Conservation (phyloP, 495 filamentous ascomycete genomes). For the Penicillium odoratum region DNA sequence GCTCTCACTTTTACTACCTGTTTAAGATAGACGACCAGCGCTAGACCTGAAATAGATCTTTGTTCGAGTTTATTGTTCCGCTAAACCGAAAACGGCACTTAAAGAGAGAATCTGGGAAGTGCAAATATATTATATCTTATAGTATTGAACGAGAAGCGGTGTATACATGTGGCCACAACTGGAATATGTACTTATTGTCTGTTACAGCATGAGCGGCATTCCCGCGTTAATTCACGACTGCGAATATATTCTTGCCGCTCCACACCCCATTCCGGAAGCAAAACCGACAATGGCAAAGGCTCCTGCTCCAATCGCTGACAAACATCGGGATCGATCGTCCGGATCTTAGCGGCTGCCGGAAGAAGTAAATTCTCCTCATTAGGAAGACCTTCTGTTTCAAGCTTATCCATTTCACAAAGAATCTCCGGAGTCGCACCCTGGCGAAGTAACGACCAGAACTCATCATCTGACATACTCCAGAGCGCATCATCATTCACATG, state of each 20-base stretch:
- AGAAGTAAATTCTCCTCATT: constrained; percentile 29
- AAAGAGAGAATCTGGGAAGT: too few relatives aligned
- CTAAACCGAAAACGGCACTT: not conserved
- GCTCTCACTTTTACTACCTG: not conserved
- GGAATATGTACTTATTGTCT: too few relatives aligned
- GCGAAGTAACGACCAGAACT: constrained; percentile 38
- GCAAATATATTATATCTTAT: too few relatives aligned
- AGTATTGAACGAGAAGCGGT: too few relatives aligned
- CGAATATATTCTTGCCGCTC: constrained; percentile 37
- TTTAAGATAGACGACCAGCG: not conserved
- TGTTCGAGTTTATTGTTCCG: not conserved
- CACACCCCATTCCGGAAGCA: constrained; percentile 30
- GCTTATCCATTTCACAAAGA: constrained; percentile 25
- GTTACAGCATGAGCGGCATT: not conserved
- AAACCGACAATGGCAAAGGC: constrained; percentile 30
- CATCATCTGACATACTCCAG: constrained; percentile 38
- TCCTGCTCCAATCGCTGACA: constrained; percentile 14
- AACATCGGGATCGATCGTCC: constrained; percentile 42
- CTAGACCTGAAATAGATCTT: too few relatives aligned
- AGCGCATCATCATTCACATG: constrained; percentile 30
- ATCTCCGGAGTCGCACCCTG: constrained; percentile 24
- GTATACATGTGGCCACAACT: too few relatives aligned
- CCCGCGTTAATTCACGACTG: constrained; percentile 16
- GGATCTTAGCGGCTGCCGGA: constrained; percentile 32
- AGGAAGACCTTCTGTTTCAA: constrained; percentile 34